These are phyloP conservation scores for Diaporthe destruens DNA, from an alignment of 2,329 filamentous ascomycete species.

Conservation along the genomic window DNA sequence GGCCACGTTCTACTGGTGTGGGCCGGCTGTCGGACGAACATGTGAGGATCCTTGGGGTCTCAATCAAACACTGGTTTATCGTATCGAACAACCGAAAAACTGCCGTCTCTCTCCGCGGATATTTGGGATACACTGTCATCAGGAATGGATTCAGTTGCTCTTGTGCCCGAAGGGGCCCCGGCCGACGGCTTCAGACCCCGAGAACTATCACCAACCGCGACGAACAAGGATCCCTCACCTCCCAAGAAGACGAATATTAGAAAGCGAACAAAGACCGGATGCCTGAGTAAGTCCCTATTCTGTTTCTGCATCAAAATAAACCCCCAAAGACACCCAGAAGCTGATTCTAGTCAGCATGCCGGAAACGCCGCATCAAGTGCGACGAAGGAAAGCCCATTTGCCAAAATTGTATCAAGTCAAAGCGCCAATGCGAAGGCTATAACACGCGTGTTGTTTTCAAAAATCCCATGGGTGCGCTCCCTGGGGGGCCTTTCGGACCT, in stretches of 20 bases:
- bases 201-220: constrained; percentile 51
- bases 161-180: constrained; percentile 38
- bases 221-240: constrained; percentile 56
- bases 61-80: neutral
- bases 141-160: constrained; percentile 27
- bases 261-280: constrained; percentile 92
- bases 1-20: constrained; percentile 12
- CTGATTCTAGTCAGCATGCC: constrained; percentile 74
- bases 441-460: constrained; percentile 86
- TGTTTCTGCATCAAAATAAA: neutral
- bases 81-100: neutral
- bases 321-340: constrained; percentile 29
- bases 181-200: constrained; percentile 48
- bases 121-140: neutral
- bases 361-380: constrained; percentile 96
- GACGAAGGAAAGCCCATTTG: constrained; percentile 89
- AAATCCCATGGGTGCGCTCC: constrained; percentile 72
- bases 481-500: constrained; percentile 60
- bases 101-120: neutral
- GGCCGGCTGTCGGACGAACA: constrained; percentile 21
- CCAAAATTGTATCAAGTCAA: constrained; percentile 88
- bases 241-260: constrained; percentile 63
- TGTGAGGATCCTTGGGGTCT: constrained; percentile 21
- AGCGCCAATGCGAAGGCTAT: constrained; percentile 86
- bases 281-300: constrained; percentile 75